These are phyloP conservation scores for Globisporangium middletonii DNA, from an alignment of 352 stramenopile species.

Conservation along the genomic window DNA sequence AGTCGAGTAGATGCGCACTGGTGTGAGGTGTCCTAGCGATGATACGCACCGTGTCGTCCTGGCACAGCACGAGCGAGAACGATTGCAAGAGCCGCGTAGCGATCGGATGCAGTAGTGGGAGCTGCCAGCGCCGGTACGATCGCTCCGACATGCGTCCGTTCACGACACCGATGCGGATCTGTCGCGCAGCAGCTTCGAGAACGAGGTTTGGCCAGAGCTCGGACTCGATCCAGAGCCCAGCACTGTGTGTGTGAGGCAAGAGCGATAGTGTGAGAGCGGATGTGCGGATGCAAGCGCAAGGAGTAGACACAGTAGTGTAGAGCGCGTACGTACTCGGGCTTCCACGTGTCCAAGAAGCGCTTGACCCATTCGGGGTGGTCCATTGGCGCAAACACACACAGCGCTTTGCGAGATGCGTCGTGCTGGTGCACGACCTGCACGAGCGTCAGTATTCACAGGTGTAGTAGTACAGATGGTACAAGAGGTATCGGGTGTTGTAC, in stretches of 20 bases:
- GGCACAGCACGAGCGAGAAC: conserved; percentile 60
- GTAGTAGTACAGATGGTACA: conserved; percentile 3
- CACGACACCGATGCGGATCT: conserved; percentile 53
- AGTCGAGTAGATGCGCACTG: not conserved
- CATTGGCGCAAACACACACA: conserved; percentile 63
- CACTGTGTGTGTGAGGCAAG: conserved; percentile 18
- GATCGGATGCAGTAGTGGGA: conserved; percentile 26
- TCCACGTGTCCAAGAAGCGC: conserved; percentile 59
- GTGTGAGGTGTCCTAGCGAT: too few species aligned
- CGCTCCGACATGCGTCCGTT: conserved; percentile 57
- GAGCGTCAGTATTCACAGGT: not conserved
- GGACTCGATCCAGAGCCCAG: conserved; percentile 72
- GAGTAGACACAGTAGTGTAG: not conserved
- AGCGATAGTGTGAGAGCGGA: too few species aligned
- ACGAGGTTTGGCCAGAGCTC: conserved; percentile 80
- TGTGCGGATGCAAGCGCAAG: too few species aligned
- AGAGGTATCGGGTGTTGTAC: not conserved
- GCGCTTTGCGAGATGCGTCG: conserved; percentile 12
- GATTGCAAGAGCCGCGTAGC: conserved; percentile 19
- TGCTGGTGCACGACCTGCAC: not conserved
- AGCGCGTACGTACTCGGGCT: conserved; percentile 35
- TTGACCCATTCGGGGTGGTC: conserved; percentile 43
- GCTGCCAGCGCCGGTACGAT: conserved; percentile 45
- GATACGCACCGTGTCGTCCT: conserved; percentile 38
- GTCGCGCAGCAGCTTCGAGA: conserved; percentile 23